Percentiles rank a stretch among this genome's conserved stretches.
These are phyloP conservation scores for Megacollybia marginata DNA, from an alignment of 768 basidiomycete genomes.

Conservation along the genomic window DNA sequence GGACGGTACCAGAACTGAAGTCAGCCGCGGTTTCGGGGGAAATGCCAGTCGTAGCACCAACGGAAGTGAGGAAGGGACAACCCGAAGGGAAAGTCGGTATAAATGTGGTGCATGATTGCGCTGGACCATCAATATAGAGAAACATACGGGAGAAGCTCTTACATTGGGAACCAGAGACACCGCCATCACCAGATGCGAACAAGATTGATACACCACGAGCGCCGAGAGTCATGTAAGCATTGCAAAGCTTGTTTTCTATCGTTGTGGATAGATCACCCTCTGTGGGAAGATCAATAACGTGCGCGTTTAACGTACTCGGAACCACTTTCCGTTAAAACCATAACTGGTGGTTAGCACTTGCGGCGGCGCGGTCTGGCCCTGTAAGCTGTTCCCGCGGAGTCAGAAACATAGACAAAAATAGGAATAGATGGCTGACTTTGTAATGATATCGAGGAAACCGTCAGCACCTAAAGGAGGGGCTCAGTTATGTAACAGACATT, in stretches of 20 bases:
- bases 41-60: constrained; percentile 30
- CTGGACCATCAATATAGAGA: too few relatives aligned
- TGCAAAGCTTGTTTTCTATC: constrained; percentile 1
- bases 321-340: constrained; percentile 42
- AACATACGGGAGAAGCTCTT: constrained; percentile 4
- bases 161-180: constrained; percentile 24
- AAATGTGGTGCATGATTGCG: constrained; percentile 24
- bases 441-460: constrained; percentile 11
- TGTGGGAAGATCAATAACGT: too few relatives aligned
- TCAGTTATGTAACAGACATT: too few relatives aligned
- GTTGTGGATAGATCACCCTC: background rate
- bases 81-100: constrained; percentile 24
- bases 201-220: constrained; percentile 28
- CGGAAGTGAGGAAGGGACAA: constrained; percentile 28
- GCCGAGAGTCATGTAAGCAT: constrained; percentile 23
- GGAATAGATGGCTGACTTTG: background rate
- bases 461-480: background rate
- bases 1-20: constrained; percentile 4
- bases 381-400: background rate
- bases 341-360: constrained; percentile 44
- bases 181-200: constrained; percentile 32
- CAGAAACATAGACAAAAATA: background rate
- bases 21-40: constrained; percentile 10
- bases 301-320: constrained; percentile 2
- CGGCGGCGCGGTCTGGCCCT: background rate